Evolutionary conservation across 768 basidiomycete genomes (phyloP), one percentile per base, ranked within the genome.

Genomic region (Leccinum truebloodii): DNA sequence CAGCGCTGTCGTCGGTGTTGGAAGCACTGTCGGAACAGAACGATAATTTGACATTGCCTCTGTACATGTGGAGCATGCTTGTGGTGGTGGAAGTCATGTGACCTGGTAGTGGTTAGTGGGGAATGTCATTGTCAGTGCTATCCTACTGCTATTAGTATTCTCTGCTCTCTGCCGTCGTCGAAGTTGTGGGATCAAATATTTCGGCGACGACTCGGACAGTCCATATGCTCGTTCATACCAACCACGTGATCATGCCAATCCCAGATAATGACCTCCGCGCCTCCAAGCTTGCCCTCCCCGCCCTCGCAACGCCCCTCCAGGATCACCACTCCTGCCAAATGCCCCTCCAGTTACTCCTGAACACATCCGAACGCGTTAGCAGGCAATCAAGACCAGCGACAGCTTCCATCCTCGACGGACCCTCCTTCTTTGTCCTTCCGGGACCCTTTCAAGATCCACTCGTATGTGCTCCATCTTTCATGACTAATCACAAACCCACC

Each of bases 11-110:
- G 4, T 86, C 87, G 3, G 72, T 92, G 48, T 80, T 98, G 64
- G 97, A 99, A 76, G 97, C 94, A 16, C 75, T 95, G 59, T 94
- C 93, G 20, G 89, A 89, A 70, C 97, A 99, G 77, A 98, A 98
- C 75, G 97, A 99, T 76, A 99, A 99, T 76, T 80, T 99, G 65
- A 94, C 92, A 46, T 79, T 99, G 63, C 96, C 97, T n/a, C 77
- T 98, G 75, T 98, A 90, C 73, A 87, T 95, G 79, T 99, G 95
- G 94, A 90, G 91, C 70, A 80, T 94, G 77, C 78, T 94, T 35
- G 87, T 88, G 34, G 75, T 94, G 54, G 78, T 81, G 7, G 30
- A 26, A 26, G 57, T 71, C 69, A 72, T 59, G 69, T 69, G 69
- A 69, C 65, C 44, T 46, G 49, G 54, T 67, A 61, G 63, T 59